Base-by-base conservation (phyloP, 1,284 basidiomycete genomes). In the Marasmius fiardii region DNA sequence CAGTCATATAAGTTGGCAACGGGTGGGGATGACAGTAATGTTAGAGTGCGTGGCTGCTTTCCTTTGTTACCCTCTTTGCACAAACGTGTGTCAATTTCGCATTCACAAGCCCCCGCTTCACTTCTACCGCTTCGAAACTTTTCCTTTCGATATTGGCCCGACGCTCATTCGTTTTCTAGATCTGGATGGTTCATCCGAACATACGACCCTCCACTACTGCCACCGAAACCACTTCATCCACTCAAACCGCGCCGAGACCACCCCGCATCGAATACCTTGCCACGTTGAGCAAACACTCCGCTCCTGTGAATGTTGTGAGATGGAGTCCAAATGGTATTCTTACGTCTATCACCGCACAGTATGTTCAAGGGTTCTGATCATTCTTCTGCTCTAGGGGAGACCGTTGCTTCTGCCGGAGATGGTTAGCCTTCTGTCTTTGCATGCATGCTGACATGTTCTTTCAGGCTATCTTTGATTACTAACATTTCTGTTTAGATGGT, bases 201-300 rank as follows among this genome's bases (percentile, higher is more conserved):
- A 91, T 95, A 55, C 74, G 87, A 14, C 85, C 90, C 16, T 18
- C 39, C 12, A 74, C 83, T 14, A 77, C 88, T 20, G 73, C 81
- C n/a, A 84, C 78, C 59, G 73, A 70, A 58, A 75, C 74, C 10
- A 71, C 76, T 7, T 75, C 74, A 52, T 68, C 73, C 8, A 59
- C 74, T 8, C 72, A 77, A 12, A 72, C 74, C 58, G 71, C 75
- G 21, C 74, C 83, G 34, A 83, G 90, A 55, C 86, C 90, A 1
- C 92, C 96, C n/a, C 84, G 94, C 55, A 90, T 96, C 51, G 97
- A 99, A 69, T 99, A 98, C 68, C 86, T 98, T 24, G 90, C 97
- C 1, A 99, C 96, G 0, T 82, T 99, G 52, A 88, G 82, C 63
- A 86, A 94, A 66, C 96, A 99, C 72, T 94, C 93, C 11, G 93